Base-by-base conservation (phyloP, 176 grass and related monocot genomes). In the Paspalum vaginatum region DNA sequence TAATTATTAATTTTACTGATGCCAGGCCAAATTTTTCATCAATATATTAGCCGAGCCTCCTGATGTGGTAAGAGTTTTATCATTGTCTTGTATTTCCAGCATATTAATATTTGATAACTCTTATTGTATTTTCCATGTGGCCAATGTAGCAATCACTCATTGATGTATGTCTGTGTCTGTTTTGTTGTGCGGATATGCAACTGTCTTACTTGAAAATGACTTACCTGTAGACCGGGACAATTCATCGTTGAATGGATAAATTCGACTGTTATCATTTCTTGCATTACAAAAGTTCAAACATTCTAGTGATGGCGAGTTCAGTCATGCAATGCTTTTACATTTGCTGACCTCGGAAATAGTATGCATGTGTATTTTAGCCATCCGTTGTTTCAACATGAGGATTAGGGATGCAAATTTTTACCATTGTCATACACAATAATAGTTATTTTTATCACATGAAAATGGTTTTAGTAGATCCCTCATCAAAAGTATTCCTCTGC, bases 11-110 rank as follows among this genome's bases (percentile, higher is more conserved):
- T 65, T 61, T 77, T 63, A 61, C 41, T 85, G 58, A 74, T 81
- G 60, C 37, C 78, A 98, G 95, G 92, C 95, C 64, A 98, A 98
- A 77, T 93, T 98, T 88, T 98, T 98, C 90, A 98, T 98, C 85
- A 98, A 98, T 85, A 93, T 98, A 83, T 87, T 98, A 83, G 95
- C 95, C n/a, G 95, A 98, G 77, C 61, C 95, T 76, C 92, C 95
- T 87, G 90, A 95, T 72, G 95, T 98, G 92, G 95, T 98, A 90
- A 94, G 79, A 71, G 32, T 40, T 88, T 58, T 25, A 53, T 68
- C 59, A 59, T 68, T 55, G 20, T 77, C 57, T 50, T 32, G 61
- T 64, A 65, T 76, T 39, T 39, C 50, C 14, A 39, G 7, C 24
- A 45, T 67, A 73, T 4, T 27, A 7, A 32, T 32, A 32, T 32